Percentiles rank a stretch among this genome's conserved stretches.
phyloP scores from a whole-genome alignment of 1,284 basidiomycete species.

The Uromyces viciae-fabae region DNA sequence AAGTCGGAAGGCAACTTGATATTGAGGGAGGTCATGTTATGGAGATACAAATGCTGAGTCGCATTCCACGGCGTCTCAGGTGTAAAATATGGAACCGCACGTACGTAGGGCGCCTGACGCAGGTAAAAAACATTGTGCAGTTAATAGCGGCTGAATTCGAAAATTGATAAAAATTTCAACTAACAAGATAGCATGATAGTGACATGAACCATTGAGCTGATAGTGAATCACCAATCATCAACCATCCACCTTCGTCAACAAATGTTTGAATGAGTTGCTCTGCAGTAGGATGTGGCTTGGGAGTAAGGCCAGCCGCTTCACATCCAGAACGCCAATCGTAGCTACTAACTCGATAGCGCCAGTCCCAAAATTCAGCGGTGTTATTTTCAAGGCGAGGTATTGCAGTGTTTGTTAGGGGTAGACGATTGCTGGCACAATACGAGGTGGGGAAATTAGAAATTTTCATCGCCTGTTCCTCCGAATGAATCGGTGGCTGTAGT shows the following conservation, averaged over 20 bases:
- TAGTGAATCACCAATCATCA: constrained; percentile 36
- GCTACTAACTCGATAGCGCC: constrained; percentile 30
- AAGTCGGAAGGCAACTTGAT: constrained; percentile 27
- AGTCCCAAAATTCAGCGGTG: constrained; percentile 33
- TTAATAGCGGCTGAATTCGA: neutral
- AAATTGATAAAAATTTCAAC: neutral
- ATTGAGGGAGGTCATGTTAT: neutral
- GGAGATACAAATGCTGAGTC: constrained; percentile 38
- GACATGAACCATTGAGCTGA: constrained; percentile 43
- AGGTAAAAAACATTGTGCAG: neutral
- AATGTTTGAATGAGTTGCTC: constrained; percentile 17
- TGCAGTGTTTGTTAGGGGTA: constrained; percentile 29
- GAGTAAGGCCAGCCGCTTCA: constrained; percentile 1
- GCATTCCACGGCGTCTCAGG: constrained; percentile 29
- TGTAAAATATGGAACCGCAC: constrained; percentile 12
- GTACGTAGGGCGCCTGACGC: constrained; percentile 25
- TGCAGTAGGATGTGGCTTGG: constrained; percentile 19
- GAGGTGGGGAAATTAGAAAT: constrained; percentile 23
- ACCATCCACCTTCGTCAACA: constrained; percentile 36
- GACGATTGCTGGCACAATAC: constrained; percentile 27
- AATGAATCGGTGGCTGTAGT: neutral
- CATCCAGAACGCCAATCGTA: constrained; percentile 39
- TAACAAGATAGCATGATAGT: constrained; percentile 37
- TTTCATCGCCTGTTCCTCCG: constrained; percentile 11
- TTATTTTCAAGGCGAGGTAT: constrained; percentile 26